A percentile compares a stretch with the other conserved stretches of the same genome.
Evolutionary conservation across 768 basidiomycete genomes (phyloP).

Genomic region (Boletus rubescentipes): DNA sequence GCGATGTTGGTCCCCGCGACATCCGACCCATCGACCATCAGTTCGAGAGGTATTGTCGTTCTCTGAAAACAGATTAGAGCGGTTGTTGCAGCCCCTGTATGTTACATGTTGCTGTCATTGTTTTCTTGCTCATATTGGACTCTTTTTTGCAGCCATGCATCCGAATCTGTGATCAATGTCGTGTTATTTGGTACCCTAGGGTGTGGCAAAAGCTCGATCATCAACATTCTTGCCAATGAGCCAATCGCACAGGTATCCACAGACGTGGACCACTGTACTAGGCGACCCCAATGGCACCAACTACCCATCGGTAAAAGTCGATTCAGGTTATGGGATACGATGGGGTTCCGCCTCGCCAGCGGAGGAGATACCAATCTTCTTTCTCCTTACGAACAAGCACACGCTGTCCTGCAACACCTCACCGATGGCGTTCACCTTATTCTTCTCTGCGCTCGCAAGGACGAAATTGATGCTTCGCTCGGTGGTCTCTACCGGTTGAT

Average conservation of each 20-base stretch:
- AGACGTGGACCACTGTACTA: slow-evolving; percentile 27
- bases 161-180: neutral
- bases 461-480: no score
- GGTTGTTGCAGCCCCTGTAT: neutral
- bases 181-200: no score
- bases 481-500: slow-evolving; percentile 29
- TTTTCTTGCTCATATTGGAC: neutral
- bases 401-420: slow-evolving; percentile 24
- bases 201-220: no score
- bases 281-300: slow-evolving; percentile 9
- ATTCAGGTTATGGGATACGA: slow-evolving; percentile 25
- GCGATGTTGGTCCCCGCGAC: slow-evolving; percentile 3
- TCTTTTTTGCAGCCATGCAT: neutral
- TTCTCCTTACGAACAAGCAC: slow-evolving; percentile 16
- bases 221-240: no score
- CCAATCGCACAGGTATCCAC: neutral
- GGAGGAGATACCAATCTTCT: neutral
- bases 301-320: neutral
- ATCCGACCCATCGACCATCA: neutral
- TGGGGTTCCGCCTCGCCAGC: neutral
- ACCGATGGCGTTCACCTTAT: slow-evolving; percentile 18
- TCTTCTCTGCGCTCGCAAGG: no score
- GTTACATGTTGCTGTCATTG: neutral
- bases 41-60: neutral
- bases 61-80: neutral